Base-by-base conservation (phyloP, 768 basidiomycete genomes). In the Trametes maxima region DNA sequence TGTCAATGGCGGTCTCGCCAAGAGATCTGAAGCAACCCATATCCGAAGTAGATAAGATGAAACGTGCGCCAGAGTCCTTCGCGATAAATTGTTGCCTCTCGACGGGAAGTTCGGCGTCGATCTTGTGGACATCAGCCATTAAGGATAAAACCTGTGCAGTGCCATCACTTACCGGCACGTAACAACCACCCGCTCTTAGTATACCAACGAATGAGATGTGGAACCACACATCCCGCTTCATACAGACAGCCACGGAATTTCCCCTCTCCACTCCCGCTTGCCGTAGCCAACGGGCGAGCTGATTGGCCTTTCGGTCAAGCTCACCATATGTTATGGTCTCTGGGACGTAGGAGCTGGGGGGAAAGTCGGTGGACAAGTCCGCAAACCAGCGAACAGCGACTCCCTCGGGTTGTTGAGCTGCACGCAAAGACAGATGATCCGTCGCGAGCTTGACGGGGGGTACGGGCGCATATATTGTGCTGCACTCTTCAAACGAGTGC, bases 161-260 rank as follows among this genome's bases (percentile, higher is more conserved):
- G 10, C 16, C 24, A 16, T 35, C 16, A 49, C 76, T 44, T 61
- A 82, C 82, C 12, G 82, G 80, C 50, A 83, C 82, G 67, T 83
- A 83, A 52, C 82, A 81, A 42, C 75, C 81, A 43, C 82, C 82
- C 22, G 81, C 78, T 37, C 77, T 78, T 63, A 81, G 71, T 33
- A 81, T 74, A 7, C 76, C 82, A 54, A 80, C 73, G 60, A 81
- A 69, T 2, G 75, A 72, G 21, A 76, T 64, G 55, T 83, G 79
- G 62, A 80, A 83, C 47, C 68, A 54, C 16, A 77, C 63, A 53
- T 79, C 72, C 19, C 82, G 77, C 54, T 74, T 69, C 71, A 79
- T 75, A 59, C 80, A 83, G 48, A 83, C 72, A 21, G 79, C 79
- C 4, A 83, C 77, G 22, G 75, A 75, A 54, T 79, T 78, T 58